phyloP scores from a whole-genome alignment of 176 grass and related monocot species.

The Ensete glaucum region DNA sequence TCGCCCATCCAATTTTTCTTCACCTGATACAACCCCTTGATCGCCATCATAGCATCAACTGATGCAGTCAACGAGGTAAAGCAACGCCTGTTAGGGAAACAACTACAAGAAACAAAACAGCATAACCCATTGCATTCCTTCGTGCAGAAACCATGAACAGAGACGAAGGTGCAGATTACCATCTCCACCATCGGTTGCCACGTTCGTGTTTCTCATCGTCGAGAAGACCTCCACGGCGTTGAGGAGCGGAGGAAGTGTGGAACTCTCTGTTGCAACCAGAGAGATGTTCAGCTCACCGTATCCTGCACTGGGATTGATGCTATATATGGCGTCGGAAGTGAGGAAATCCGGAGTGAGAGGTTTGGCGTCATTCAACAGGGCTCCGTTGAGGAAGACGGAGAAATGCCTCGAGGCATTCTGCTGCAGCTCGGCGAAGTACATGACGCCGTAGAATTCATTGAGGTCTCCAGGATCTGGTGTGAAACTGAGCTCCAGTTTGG shows the following conservation, averaged over 20 bases:
- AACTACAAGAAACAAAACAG: not conserved
- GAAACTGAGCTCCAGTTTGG: not conserved
- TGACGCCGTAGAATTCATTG: not conserved
- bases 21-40: slow-evolving; percentile 4
- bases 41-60: not conserved
- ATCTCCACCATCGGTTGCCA: not conserved
- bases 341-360: not conserved
- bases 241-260: slow-evolving; percentile 1
- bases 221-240: not conserved
- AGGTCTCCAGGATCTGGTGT: not conserved
- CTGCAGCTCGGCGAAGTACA: not conserved
- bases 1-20: slow-evolving; percentile 7
- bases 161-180: not conserved
- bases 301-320: not conserved
- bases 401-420: not conserved
- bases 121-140: not conserved
- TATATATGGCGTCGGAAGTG: not conserved
- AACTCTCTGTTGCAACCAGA: not conserved
- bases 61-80: not conserved
- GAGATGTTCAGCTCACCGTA: not conserved
- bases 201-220: not conserved
- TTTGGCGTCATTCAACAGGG: not conserved
- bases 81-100: not conserved
- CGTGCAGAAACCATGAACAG: not conserved
- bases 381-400: not conserved